Evolutionary conservation across 805 yeast species (phyloP).

Genomic region (Kregervanrija fluxuum): DNA sequence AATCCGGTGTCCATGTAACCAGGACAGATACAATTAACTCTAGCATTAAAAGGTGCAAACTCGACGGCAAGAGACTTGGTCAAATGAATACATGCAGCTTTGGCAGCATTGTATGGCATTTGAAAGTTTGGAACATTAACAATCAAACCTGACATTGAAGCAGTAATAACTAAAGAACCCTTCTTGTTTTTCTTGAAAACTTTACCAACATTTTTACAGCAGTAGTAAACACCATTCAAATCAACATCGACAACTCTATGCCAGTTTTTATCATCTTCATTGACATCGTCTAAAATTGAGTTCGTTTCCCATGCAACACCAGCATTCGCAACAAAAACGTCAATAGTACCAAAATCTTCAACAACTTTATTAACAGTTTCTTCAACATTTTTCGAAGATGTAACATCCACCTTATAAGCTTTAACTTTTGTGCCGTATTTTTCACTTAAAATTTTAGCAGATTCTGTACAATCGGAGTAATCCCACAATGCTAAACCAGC

Average conservation of each 20-base stretch:
- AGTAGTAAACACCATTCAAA: slow-evolving; percentile 43
- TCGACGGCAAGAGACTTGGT: slow-evolving; percentile 42
- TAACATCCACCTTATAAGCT: slow-evolving; percentile 30
- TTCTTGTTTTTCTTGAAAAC: slow-evolving; percentile 40
- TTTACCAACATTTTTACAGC: slow-evolving; percentile 44
- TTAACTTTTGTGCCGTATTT: slow-evolving; percentile 22
- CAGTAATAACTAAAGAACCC: slow-evolving; percentile 46
- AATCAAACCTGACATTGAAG: slow-evolving; percentile 49
- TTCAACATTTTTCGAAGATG: slow-evolving; percentile 29
- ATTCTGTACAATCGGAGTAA: slow-evolving; percentile 20
- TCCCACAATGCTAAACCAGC: slow-evolving; percentile 50
- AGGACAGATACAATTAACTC: slow-evolving; percentile 46
- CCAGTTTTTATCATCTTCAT: slow-evolving; percentile 28
- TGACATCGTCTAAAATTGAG: slow-evolving; percentile 26
- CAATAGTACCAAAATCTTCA: slow-evolving; percentile 62
- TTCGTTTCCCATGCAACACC: slow-evolving; percentile 37
- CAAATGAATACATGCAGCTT: slow-evolving; percentile 43
- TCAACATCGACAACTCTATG: slow-evolving; percentile 44
- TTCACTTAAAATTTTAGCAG: slow-evolving; percentile 13
- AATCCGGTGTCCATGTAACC: slow-evolving; percentile 47
- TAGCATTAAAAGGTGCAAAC: slow-evolving; percentile 39
- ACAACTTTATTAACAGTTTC: slow-evolving; percentile 26
- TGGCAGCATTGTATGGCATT: slow-evolving; percentile 43
- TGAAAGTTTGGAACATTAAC: slow-evolving; percentile 49
- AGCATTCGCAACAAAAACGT: slow-evolving; percentile 83